Base-by-base conservation (phyloP, 768 basidiomycete species). In the Mycena galericulata region DNA sequence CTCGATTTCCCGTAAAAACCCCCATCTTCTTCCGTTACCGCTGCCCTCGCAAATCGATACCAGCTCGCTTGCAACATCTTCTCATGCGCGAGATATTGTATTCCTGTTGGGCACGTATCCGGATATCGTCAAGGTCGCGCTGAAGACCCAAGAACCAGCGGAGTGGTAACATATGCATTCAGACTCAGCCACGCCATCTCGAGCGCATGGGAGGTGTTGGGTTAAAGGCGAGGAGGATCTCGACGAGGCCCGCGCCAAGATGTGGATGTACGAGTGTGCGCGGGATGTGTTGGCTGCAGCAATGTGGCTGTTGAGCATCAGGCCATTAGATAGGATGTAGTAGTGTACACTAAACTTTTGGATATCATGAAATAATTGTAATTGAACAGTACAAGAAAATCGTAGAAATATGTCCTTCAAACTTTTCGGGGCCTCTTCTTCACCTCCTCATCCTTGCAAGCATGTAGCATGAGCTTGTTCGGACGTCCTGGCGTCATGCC, bases 301-400 rank as follows among this genome's bases (percentile, higher is more conserved):
- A 47, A 92, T 99, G 93, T 85, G 90, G 76, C 77, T 99, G 79
- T 78, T 99, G 75, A 97, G 93, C 72, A 87, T 98, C 72, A 87
- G 90, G 51, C 97, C 97, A 11, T 81, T 99, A 60, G 95, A 98
- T 82, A 85, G 95, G 78, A 99, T 99, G n/a, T n/a, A n/a, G 97
- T 99, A 82, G 77, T 65, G 4, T 22, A 60, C 41, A 20, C 9
- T 26, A 15, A 49, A 15, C 11, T 22, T 24, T 27, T 32, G 14
- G 49, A 40, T 22, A 50, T 50, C 4, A 29, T 62, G 43, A 58
- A 47, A 49, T 60, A 45, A 59, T 61, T 62, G 43, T 36, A 59
- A 56, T 26, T 24, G 38, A 53, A 54, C 26, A 65, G 18, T 47
- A 47, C 49, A 41, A 55, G 57, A 47, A 65, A 47, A 43, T 24